Base-by-base conservation (phyloP, 108 stramenopile genomes). In the Cyclostephanos invisitatus region DNA sequence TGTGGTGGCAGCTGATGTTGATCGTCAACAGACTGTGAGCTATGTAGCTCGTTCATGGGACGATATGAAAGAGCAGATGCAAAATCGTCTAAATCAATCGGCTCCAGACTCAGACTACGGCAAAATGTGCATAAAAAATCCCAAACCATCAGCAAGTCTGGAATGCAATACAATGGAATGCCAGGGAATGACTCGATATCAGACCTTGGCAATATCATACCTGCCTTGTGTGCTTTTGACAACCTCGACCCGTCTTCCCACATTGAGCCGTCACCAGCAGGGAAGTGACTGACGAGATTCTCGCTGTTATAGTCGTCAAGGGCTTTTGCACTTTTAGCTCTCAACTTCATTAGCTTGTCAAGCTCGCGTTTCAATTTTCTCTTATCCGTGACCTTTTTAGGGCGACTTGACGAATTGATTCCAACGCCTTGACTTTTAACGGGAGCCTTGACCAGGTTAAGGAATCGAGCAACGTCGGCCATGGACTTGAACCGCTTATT, bases 101-200 rank as follows among this genome's bases (percentile, higher is more conserved):
- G 91, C 15, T 84, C 73, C 59, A 94, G 53, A 49, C 80, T 86
- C 53, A 94, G 48, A 14, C 83, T 75, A 29, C 91, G 81, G 37
- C 72, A 27, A 68, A 94, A 94, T 50, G 93, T 94, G 60, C 87
- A 94, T 21, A 94, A 55, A 73, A 94, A 94, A 69, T 94, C 89
- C 93, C 93, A 94, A n/a, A 83, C 77, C 81, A 90, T 72, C 12
- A 94, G 74, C 9, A 91, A 63, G 59, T 94, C 93, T 8, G 89
- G 88, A 25, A 90, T 85, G 72, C 93, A 94, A 81, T 86, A 68
- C 11, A 75, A 46, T 25, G 93, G 93, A 15, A 94, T 67, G 17
- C 85, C 87, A 20, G 87, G 86, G 61, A 94, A 90, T 20, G 74
- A 69, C 40, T 83, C 84, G 21, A 94, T 75, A 60, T 94, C 89